Evolutionary conservation across 2,329 filamentous ascomycete species (phyloP).

Genomic region (Trichoderma sp.): DNA sequence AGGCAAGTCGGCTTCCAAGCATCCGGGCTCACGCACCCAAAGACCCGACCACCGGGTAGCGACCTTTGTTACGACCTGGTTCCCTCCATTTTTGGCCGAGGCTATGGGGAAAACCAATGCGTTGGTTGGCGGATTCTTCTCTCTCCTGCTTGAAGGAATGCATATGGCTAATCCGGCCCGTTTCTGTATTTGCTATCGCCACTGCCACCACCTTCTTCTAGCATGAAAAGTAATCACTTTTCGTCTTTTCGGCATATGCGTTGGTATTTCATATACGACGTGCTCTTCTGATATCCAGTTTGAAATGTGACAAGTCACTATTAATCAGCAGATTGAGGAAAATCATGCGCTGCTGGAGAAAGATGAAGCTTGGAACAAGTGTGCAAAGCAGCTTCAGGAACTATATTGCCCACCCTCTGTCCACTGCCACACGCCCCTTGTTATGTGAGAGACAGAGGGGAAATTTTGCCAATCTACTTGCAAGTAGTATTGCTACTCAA

Average conservation of each 20-base stretch:
- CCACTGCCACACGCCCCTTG: constrained; percentile 1
- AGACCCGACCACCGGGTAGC: background rate
- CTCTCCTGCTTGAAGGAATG: background rate
- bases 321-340: constrained; percentile 14
- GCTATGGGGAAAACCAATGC: background rate
- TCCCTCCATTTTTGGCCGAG: background rate
- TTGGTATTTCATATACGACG: background rate
- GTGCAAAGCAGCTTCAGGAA: background rate
- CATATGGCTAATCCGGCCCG: background rate
- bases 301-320: constrained; percentile 16
- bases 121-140: background rate
- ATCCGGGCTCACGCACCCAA: background rate
- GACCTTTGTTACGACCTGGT: background rate
- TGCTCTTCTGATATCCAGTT: background rate
- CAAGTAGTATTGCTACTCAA: background rate
- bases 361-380: background rate
- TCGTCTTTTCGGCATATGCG: background rate
- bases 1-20: constrained; percentile 14
- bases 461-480: background rate
- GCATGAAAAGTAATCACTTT: background rate
- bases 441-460: background rate
- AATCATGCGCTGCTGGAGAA: constrained; percentile 6
- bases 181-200: background rate
- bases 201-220: background rate
- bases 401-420: background rate